Conservation (phyloP, 495 filamentous ascomycete species). For the Poronia punctata region DNA sequence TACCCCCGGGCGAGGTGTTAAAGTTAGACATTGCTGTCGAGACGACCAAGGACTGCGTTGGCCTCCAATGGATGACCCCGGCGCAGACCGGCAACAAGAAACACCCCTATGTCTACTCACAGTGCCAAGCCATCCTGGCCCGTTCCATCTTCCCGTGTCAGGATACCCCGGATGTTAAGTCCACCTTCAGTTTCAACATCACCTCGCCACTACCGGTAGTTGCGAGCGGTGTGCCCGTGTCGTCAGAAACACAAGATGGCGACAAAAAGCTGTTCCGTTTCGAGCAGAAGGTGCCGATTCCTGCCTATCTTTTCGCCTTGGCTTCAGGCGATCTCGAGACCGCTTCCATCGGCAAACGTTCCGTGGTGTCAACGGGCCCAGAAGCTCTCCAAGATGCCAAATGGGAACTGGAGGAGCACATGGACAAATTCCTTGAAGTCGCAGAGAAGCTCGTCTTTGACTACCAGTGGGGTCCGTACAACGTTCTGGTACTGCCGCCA, state of each 20-base stretch:
- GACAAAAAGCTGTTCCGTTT: conserved; percentile 67
- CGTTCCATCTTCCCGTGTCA: conserved; percentile 93
- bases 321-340: conserved; percentile 83
- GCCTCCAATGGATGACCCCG: conserved; percentile 86
- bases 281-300: conserved; percentile 83
- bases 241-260: conserved; percentile 39
- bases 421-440: conserved; percentile 81
- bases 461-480: conserved; percentile 92
- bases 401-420: conserved; percentile 84
- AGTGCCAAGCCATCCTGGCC: conserved; percentile 94
- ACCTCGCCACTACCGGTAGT: conserved; percentile 80
- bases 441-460: conserved; percentile 84
- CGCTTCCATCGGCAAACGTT: conserved; percentile 78
- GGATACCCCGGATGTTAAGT: conserved; percentile 93
- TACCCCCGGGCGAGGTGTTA: conserved; percentile 54
- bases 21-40: conserved; percentile 52
- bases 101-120: conserved; percentile 94
- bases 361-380: conserved; percentile 75
- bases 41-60: conserved; percentile 83
- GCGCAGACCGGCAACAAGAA: conserved; percentile 89
- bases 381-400: conserved; percentile 77
- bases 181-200: conserved; percentile 81
- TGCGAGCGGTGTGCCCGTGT: conserved; percentile 72
- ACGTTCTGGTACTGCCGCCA: conserved; percentile 81
- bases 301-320: conserved; percentile 87